A percentile compares a stretch with the other conserved stretches of the same genome.
Evolutionary conservation across 441 rosid species (phyloP).

Genomic region (Pelargonium citronellum): DNA sequence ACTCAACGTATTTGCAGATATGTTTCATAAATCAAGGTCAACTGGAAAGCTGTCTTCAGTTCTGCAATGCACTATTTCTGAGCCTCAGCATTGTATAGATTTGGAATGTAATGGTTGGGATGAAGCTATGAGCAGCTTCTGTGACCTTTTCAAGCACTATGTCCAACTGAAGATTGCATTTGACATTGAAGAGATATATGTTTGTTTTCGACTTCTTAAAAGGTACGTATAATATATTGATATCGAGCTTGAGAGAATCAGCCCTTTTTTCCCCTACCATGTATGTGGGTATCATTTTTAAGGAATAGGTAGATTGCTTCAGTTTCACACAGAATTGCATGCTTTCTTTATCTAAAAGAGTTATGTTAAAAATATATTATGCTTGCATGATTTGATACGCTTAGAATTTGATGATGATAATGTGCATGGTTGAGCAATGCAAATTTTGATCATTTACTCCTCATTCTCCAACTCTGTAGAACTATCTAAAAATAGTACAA

Average conservation of each 20-base stretch:
- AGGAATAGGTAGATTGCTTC: too few relatives aligned
- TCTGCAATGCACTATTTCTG: conserved; percentile 44
- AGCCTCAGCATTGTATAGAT: conserved; percentile 30
- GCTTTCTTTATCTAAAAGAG: too few relatives aligned
- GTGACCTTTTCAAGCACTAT: conserved; percentile 66
- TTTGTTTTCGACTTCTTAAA: conserved; percentile 63
- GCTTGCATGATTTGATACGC: not conserved
- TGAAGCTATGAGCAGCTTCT: conserved; percentile 41
- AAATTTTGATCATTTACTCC: not conserved
- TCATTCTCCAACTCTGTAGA: not conserved
- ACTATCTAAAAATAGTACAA: not conserved
- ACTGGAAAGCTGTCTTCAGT: conserved; percentile 47
- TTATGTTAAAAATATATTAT: too few relatives aligned
- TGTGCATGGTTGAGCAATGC: not conserved
- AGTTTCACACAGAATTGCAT: too few relatives aligned
- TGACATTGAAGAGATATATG: conserved; percentile 76
- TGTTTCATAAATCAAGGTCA: conserved; percentile 44
- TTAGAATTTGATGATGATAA: conserved; percentile 1
- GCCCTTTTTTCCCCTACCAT: not conserved
- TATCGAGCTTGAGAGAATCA: not conserved
- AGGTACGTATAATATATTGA: conserved; percentile 39
- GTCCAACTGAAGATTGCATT: conserved; percentile 54
- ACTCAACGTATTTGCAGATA: conserved; percentile 48
- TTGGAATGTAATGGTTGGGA: conserved; percentile 37
- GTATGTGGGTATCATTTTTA: conserved; percentile 1